Conservation (phyloP, 176 grass and related monocot genomes). For the Oryza glaberrima region DNA sequence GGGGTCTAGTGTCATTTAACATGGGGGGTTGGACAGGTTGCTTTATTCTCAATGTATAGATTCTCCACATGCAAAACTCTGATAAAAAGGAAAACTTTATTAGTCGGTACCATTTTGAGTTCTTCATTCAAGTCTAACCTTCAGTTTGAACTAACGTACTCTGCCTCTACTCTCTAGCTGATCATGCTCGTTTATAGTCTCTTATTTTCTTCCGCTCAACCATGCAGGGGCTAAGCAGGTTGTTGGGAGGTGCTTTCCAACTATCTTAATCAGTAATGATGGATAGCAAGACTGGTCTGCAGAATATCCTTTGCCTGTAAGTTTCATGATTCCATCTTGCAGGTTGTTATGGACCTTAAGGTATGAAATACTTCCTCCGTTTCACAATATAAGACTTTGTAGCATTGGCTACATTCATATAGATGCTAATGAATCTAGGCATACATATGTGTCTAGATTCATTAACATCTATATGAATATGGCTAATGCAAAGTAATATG, state of each 20-base stretch:
- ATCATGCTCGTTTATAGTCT: slow-evolving; percentile 1
- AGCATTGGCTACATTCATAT: no score
- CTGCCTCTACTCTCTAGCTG: slow-evolving; percentile 8
- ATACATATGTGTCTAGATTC: no score
- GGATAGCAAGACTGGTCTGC: slow-evolving; percentile 13
- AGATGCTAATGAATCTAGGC: no score
- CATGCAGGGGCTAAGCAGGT: slow-evolving; percentile 30
- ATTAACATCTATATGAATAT: no score
- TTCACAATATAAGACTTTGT: no score
- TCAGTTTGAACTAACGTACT: slow-evolving; percentile 22
- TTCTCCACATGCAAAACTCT: slow-evolving; percentile 23
- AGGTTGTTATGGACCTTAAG: slow-evolving; percentile 15
- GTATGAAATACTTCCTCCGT: not conserved
- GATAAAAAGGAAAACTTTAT: not conserved
- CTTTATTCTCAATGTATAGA: slow-evolving; percentile 14
- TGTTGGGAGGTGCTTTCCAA: slow-evolving; percentile 47
- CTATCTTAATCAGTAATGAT: slow-evolving; percentile 32
- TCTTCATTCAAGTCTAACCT: not conserved
- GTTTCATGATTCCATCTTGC: slow-evolving; percentile 34
- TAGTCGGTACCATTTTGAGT: not conserved
- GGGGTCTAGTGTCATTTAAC: slow-evolving; percentile 3
- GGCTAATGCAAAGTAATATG: no score
- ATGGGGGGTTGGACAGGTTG: slow-evolving; percentile 16
- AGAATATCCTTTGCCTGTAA: slow-evolving; percentile 51
- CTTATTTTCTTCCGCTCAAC: slow-evolving; percentile 25